phyloP scores from a whole-genome alignment of 352 stramenopile species.

The Hyaloperonospora arabidopsidis region DNA sequence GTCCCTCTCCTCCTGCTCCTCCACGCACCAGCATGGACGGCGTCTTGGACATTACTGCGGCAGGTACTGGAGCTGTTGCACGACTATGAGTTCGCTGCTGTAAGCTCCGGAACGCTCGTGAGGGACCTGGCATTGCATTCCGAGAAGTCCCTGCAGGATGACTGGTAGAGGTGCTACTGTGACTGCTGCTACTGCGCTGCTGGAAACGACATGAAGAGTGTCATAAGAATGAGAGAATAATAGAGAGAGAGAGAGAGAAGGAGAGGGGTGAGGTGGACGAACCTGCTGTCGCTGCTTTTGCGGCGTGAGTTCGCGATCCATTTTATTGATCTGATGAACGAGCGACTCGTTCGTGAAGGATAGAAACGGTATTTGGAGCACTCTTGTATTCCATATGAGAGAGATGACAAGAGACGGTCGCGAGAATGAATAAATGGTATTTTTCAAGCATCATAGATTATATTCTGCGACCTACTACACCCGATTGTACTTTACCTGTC shows the following conservation, averaged over 20 bases:
- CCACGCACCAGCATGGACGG: constrained; percentile 33
- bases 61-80: constrained; percentile 7
- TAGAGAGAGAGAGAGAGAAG: neutral
- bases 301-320: constrained; percentile 68
- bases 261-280: neutral
- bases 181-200: constrained; percentile 24
- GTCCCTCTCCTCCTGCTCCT: constrained; percentile 1
- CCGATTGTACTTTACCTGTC: constrained; percentile 57
- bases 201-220: neutral
- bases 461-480: constrained; percentile 22
- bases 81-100: constrained; percentile 33
- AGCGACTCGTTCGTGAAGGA: too few species aligned
- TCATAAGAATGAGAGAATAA: neutral
- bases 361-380: too few species aligned
- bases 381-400: neutral
- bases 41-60: constrained; percentile 36
- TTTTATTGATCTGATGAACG: constrained; percentile 6
- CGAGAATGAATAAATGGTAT: neutral
- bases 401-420: neutral
- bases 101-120: constrained; percentile 16
- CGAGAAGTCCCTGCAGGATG: constrained; percentile 8
- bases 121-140: neutral
- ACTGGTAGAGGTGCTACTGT: constrained; percentile 11
- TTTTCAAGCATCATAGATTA: neutral
- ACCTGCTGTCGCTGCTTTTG: constrained; percentile 77